A percentile compares a stretch with the other conserved stretches of the same genome.
Conservation (phyloP, 306 rosid species). For the Morella rubra region DNA sequence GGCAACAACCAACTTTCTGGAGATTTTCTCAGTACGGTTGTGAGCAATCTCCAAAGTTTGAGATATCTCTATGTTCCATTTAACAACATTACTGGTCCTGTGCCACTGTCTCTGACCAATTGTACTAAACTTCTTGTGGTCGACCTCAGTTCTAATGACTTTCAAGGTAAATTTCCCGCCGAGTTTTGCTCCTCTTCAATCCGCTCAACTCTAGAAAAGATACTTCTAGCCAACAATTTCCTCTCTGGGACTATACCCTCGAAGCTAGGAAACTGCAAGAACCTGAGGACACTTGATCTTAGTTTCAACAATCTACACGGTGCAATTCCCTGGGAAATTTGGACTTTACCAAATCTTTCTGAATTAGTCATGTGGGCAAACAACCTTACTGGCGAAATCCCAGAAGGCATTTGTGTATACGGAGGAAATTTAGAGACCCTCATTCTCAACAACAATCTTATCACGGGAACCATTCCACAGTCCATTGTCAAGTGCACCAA, state of each 20-base stretch:
- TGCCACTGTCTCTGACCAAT: slow-evolving; percentile 53
- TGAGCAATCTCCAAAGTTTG: slow-evolving; percentile 43
- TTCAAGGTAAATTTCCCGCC: slow-evolving; percentile 69
- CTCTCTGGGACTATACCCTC: slow-evolving; percentile 51
- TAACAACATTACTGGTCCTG: slow-evolving; percentile 62
- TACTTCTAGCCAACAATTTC: slow-evolving; percentile 51
- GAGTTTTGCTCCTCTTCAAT: slow-evolving; percentile 46
- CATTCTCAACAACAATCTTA: slow-evolving; percentile 73
- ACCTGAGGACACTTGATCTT: slow-evolving; percentile 82
- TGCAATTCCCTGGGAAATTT: slow-evolving; percentile 88
- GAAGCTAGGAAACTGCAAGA: slow-evolving; percentile 61
- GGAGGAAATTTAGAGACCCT: slow-evolving; percentile 84
- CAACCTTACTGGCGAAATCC: slow-evolving; percentile 78
- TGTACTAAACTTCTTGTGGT: slow-evolving; percentile 49
- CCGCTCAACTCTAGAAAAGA: slow-evolving; percentile 42
- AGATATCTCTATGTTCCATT: slow-evolving; percentile 50
- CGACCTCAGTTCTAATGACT: slow-evolving; percentile 61
- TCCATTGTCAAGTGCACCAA: slow-evolving; percentile 77
- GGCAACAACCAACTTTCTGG: slow-evolving; percentile 57
- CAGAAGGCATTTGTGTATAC: slow-evolving; percentile 76
- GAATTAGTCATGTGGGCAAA: slow-evolving; percentile 95
- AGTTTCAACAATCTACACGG: slow-evolving; percentile 86
- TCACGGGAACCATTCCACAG: slow-evolving; percentile 69
- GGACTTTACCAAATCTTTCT: slow-evolving; percentile 73
- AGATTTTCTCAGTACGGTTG: slow-evolving; percentile 41